Evolutionary conservation across 768 basidiomycete species (phyloP), one percentile per base, ranked within the genome.

Genomic region (Termitomyces sp.): DNA sequence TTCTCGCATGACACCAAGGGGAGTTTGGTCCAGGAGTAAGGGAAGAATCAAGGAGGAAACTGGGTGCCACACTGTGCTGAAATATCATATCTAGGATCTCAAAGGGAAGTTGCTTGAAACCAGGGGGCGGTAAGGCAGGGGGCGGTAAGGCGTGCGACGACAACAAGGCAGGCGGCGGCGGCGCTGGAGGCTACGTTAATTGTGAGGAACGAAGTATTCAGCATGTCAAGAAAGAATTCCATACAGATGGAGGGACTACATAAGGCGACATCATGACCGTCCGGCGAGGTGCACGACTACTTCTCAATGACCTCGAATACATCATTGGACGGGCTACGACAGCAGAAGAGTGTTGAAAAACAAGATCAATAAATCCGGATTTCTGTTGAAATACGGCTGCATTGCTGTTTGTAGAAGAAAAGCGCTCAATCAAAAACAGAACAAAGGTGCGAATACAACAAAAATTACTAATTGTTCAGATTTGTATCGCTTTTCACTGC

Each of bases 1-100:
- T 53, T 22, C 63, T 32, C 2, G 65, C 60, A 22, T 56, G 48
- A 14, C 58, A 63, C 66, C 68, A 70, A 0, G 64, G 40, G 2
- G 66, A 64, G 12, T 55, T 48, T 2, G 59, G 64, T 11, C 63
- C 60, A 0, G 55, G 15, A 30, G 50, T 50, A 2, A 60, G 21
- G 11, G 54, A 60, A 3, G 60, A 45, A 32, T 61, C 55, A 12
- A 71, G 54, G 6, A 66, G 35, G 53, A 59, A 64, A 6, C 45
- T 53, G 0, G 64, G 70, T 24, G 66, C 66, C 8, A 69, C 57
- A 9, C 62, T 58, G 30, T 45, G 43, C 40, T 56, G 56, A 26
- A 71, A 65, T 22, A 71, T 65, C 35, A 58, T 48, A 15, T 56
- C 43, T 17, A 68, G 46, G 24, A 66, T 60, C 58, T 70, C 69